Evolutionary conservation across 75 land plant genomes (phyloP).

Genomic region (Cryptomeria japonica): DNA sequence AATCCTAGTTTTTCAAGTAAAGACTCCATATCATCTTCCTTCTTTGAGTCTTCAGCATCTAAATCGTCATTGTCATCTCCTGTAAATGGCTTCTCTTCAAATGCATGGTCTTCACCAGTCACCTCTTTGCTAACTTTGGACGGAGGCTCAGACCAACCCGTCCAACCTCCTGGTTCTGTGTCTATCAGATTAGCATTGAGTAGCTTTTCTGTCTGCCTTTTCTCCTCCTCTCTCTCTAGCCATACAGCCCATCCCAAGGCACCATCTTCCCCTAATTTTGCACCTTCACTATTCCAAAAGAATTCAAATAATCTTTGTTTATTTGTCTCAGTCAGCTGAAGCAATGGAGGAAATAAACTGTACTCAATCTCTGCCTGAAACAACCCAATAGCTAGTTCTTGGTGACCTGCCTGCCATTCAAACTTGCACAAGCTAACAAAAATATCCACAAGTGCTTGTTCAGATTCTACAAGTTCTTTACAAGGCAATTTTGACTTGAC

Average conservation of each 20-base stretch:
- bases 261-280: constrained; percentile 89
- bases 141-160: constrained; percentile 80
- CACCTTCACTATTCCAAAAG: constrained; percentile 84
- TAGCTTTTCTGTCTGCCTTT: constrained; percentile 43
- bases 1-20: constrained; percentile 85
- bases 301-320: constrained; percentile 88
- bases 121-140: constrained; percentile 19
- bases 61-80: constrained; percentile 35
- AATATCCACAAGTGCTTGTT: constrained; percentile 74
- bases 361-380: constrained; percentile 93
- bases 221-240: constrained; percentile 87
- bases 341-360: constrained; percentile 73
- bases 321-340: constrained; percentile 64
- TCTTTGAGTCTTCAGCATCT: constrained; percentile 20
- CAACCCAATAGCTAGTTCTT: constrained; percentile 86
- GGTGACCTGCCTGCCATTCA: constrained; percentile 96
- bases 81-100: constrained; percentile 21
- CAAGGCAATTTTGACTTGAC: background rate
- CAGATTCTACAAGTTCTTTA: constrained; percentile 43
- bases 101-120: constrained; percentile 15
- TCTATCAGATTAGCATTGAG: constrained; percentile 34
- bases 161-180: constrained; percentile 81
- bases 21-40: constrained; percentile 61
- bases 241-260: constrained; percentile 90
- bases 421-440: constrained; percentile 88